phyloP scores from a whole-genome alignment of 495 filamentous ascomycete genomes.

The Stereocaulon alpinum region DNA sequence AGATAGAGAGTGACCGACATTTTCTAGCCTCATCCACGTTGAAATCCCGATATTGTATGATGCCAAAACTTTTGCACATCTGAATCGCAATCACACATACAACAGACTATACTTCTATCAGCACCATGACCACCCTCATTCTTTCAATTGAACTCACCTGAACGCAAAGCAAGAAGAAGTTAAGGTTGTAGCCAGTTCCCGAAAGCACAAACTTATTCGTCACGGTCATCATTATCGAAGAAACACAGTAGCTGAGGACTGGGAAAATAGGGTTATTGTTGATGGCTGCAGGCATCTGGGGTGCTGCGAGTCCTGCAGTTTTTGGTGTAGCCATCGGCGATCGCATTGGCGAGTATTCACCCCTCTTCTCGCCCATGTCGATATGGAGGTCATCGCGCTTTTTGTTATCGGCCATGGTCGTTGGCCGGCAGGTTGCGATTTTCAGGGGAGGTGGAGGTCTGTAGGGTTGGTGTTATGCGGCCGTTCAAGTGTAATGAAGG shows the following conservation, averaged over 20 bases:
- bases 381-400: conserved; percentile 72
- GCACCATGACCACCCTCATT: background rate
- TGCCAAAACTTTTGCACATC: conserved; percentile 64
- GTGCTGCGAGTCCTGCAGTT: conserved; percentile 24
- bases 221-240: conserved; percentile 96
- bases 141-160: conserved; percentile 54
- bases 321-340: conserved; percentile 30
- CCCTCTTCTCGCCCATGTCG: conserved; percentile 60
- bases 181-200: conserved; percentile 84
- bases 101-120: conserved; percentile 49
- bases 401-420: conserved; percentile 65
- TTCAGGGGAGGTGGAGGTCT: background rate
- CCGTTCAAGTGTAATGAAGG: background rate
- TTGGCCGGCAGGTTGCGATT: conserved; percentile 1
- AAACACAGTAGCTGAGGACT: conserved; percentile 82
- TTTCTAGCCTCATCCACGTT: conserved; percentile 82
- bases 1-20: conserved; percentile 47
- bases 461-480: background rate
- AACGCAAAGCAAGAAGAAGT: conserved; percentile 85
- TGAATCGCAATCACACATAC: conserved; percentile 89
- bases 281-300: conserved; percentile 27
- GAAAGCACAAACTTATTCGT: conserved; percentile 99
- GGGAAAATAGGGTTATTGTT: conserved; percentile 67
- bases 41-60: conserved; percentile 87
- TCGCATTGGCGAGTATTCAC: conserved; percentile 37